Base-by-base conservation (phyloP, 768 basidiomycete genomes). In the Fibroporia radiculosa region DNA sequence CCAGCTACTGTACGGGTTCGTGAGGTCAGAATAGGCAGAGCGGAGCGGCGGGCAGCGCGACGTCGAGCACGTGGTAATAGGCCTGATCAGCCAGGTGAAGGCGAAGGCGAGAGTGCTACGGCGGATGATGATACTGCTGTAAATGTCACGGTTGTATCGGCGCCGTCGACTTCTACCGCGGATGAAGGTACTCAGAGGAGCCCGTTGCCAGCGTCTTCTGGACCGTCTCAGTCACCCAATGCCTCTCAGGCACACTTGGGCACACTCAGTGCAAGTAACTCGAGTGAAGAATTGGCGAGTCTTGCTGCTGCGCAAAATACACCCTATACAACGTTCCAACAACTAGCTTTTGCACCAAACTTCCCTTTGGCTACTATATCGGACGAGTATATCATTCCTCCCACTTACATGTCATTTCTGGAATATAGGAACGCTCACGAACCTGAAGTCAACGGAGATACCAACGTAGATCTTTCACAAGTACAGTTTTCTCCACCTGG, bases 1-100 rank as follows among this genome's bases (percentile, higher is more conserved):
- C 91, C 91, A 8, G 90, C 90, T 2, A 95, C 92, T 0, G 91
- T 95, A 16, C 77, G 91, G 22, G 91, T 95, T n/a, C 80, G 91
- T 4, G 92, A 95, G 62, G 91, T 95, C 19, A 75, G 92, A 26
- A 90, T 93, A 34, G 91, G 88, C 6, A 79, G 91, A 3, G 86
- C 87, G 2, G 92, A 93, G 62, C 75, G 91, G 25, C 67, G 92
- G 48, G 89, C 90, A 10, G 87, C 90, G 18, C 72, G 91, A 26
- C 73, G 92, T 45, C 73, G 90, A 42, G 80, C 84, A 12, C 76
- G 89, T 26, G 85, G 84, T 58, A 73, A 72, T 27, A 70, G 80
- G 42, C 57, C 58, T 35, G 67, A 71, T 14, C 74, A 74, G n/a
- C 56, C 66, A 8, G 48, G 67, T 33, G 72, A 78, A 22, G 71